Base-by-base conservation (phyloP, 169 alveolate genomes). In the Babesia ovata region DNA sequence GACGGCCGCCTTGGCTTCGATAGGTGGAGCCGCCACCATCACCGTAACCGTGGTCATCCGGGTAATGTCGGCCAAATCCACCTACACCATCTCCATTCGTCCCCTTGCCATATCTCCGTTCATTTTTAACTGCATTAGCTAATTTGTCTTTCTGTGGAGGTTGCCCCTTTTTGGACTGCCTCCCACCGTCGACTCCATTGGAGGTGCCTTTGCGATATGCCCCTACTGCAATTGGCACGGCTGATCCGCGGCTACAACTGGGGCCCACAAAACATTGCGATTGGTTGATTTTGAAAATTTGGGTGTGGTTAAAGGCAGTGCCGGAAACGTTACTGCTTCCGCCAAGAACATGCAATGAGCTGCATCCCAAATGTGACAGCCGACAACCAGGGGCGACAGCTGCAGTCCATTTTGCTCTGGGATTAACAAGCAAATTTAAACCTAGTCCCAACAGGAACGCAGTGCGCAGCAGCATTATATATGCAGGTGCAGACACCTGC, bases 391-490 rank as follows among this genome's bases (percentile, higher is more conserved):
- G 19, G 19, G 26, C 56, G 19, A 49, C 22, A 17, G 22, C 22
- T 6, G 22, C 56, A 1, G 8, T 10, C 19, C 56, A 16, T 6
- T 22, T 46, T 58, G 66, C 66, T 21, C 26, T 4, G 11, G 66
- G 26, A 8, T 45, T 4, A 16, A 58, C 48, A 14, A 58, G 66
- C 44, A 8, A 16, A 33, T 29, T 33, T 21, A 59, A 65, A 26
- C 39, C 46, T 65, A 44, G 6, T 13, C 44, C 60, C 61, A 65
- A 44, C 11, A 49, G 8, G 61, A 65, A 14, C 12, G 26, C 48
- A 4, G 42, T n/a, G 39, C 44, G 19, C 26, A 65, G 62, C 59
- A 65, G 42, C 78, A 54, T 70, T 33, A 36, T 58, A 54, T 0
- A 14, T 52, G 21, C 33, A 69, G 77, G 48, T 54, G 67, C 77